Conservation (phyloP, 2,329 filamentous ascomycete genomes). For the Macrophomina phaseolina region DNA sequence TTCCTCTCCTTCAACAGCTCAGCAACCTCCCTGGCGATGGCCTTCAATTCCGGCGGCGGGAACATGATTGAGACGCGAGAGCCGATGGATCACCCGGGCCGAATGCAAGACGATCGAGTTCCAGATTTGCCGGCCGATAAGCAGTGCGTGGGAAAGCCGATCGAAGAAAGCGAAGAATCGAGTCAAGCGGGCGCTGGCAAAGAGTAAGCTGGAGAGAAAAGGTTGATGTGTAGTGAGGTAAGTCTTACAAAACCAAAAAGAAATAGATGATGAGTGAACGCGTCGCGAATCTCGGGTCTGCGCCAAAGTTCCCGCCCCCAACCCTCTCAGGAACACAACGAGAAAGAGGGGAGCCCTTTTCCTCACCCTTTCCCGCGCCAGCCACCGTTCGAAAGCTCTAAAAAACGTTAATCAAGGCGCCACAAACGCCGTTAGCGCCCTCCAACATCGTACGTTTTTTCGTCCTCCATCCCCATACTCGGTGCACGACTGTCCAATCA, state of each 20-base stretch:
- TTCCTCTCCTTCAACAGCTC: constrained; percentile 59
- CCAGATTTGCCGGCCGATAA: not conserved
- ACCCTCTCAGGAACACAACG: not conserved
- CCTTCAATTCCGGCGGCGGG: constrained; percentile 38
- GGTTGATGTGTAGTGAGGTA: too few relatives aligned
- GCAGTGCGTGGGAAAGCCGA: not conserved
- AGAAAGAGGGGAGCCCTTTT: not conserved
- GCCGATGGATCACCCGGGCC: not conserved
- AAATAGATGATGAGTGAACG: too few relatives aligned
- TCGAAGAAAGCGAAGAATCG: too few relatives aligned
- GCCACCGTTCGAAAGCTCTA: not conserved
- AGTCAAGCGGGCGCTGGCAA: too few relatives aligned
- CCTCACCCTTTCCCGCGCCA: not conserved
- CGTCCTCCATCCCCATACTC: not conserved
- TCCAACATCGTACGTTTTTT: constrained; percentile 20
- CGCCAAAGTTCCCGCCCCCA: too few relatives aligned
- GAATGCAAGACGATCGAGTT: not conserved
- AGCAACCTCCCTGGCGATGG: constrained; percentile 57
- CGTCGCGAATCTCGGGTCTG: too few relatives aligned
- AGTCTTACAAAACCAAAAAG: not conserved
- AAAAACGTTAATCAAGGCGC: constrained; percentile 5
- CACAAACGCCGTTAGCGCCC: constrained; percentile 12
- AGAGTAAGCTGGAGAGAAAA: too few relatives aligned
- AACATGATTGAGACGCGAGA: not conserved
- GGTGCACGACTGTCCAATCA: not conserved